phyloP scores from a whole-genome alignment of 805 yeast species.

The Myxozyma udenii region DNA sequence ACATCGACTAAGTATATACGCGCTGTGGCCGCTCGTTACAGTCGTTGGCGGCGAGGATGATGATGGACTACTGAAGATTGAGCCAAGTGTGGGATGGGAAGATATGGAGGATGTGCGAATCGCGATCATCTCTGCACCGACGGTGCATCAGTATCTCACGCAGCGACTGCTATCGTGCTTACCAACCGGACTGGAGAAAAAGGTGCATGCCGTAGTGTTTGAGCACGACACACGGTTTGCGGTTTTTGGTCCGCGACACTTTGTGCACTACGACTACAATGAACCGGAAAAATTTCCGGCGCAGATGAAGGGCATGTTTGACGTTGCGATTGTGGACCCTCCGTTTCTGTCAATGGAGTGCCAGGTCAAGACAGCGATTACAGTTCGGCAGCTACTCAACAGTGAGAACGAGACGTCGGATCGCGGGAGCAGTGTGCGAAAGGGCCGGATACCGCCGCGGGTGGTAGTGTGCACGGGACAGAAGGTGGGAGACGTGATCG shows the following conservation, averaged over 20 bases:
- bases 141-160: constrained; percentile 53
- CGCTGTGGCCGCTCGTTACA: constrained; percentile 14
- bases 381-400: constrained; percentile 59
- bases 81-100: constrained; percentile 6
- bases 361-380: constrained; percentile 62
- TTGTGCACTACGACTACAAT: constrained; percentile 72
- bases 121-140: constrained; percentile 83
- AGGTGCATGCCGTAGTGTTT: constrained; percentile 43
- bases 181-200: constrained; percentile 6
- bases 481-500: constrained; percentile 68
- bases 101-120: constrained; percentile 40
- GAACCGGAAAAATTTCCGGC: constrained; percentile 61
- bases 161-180: constrained; percentile 14
- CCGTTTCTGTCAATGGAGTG: constrained; percentile 82
- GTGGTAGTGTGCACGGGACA: constrained; percentile 85
- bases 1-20: constrained; percentile 40
- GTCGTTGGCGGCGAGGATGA: not conserved
- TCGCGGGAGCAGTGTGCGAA: constrained; percentile 9
- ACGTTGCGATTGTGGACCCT: constrained; percentile 78
- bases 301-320: constrained; percentile 57
- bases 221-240: constrained; percentile 79
- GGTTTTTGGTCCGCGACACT: constrained; percentile 61
- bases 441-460: constrained; percentile 2
- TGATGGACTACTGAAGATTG: constrained; percentile 1
- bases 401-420: too few species aligned